Conservation (phyloP, 768 basidiomycete species). For the Amanita inopinata region DNA sequence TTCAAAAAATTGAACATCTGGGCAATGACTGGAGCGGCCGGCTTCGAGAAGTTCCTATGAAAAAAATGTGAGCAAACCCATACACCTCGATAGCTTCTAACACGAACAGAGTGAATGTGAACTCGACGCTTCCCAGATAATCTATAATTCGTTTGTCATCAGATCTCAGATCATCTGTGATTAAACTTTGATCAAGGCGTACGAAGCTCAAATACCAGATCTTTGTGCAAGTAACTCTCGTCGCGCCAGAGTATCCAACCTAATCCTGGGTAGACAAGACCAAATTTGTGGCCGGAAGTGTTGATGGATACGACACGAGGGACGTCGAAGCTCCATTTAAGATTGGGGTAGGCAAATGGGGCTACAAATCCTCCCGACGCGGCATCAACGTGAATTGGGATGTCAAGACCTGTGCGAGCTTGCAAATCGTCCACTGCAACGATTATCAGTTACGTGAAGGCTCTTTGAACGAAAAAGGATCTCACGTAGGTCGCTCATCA, state of each 20-base stretch:
- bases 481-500: slow-evolving; percentile 41
- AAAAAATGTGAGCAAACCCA: background rate
- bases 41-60: slow-evolving; percentile 43
- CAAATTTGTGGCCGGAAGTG: slow-evolving; percentile 52
- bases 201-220: slow-evolving; percentile 59
- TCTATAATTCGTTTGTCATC: slow-evolving; percentile 18
- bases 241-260: slow-evolving; percentile 60
- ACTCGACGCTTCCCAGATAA: slow-evolving; percentile 51
- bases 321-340: slow-evolving; percentile 49
- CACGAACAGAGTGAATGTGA: slow-evolving; percentile 43
- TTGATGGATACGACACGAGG: slow-evolving; percentile 48
- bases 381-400: slow-evolving; percentile 63
- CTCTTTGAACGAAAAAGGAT: slow-evolving; percentile 2
- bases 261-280: slow-evolving; percentile 39
- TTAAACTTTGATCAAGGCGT: slow-evolving; percentile 12
- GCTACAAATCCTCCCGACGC: slow-evolving; percentile 58
- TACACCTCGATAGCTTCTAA: background rate
- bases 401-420: slow-evolving; percentile 40
- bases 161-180: background rate
- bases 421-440: slow-evolving; percentile 42
- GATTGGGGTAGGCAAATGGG: slow-evolving; percentile 48
- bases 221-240: slow-evolving; percentile 46
- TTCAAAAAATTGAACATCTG: slow-evolving; percentile 57
- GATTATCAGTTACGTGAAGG: background rate
- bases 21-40: slow-evolving; percentile 46